phyloP scores from a whole-genome alignment of 1,284 basidiomycete species.

The Cutaneotrichosporon arboriforme region DNA sequence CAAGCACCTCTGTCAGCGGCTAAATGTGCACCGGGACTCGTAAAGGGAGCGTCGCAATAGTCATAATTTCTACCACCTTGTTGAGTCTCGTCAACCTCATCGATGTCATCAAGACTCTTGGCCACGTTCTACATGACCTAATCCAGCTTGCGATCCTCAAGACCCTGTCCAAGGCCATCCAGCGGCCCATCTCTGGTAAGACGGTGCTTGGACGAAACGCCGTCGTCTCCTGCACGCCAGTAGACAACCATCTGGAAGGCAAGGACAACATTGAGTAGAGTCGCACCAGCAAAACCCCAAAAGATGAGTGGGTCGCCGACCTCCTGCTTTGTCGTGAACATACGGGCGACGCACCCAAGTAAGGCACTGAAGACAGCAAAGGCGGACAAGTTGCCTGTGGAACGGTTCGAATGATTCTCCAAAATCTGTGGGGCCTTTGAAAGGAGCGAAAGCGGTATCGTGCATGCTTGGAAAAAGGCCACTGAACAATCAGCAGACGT shows the following conservation, averaged over 20 bases:
- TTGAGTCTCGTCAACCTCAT: no score
- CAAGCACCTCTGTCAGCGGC: no score
- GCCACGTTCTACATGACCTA: conserved; percentile 7
- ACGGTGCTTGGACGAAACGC: not conserved
- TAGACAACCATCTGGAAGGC: conserved; percentile 75
- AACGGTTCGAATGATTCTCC: conserved; percentile 65
- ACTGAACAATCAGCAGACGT: conserved; percentile 22
- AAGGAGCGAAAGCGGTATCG: conserved; percentile 75
- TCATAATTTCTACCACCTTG: no score
- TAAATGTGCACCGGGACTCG: no score
- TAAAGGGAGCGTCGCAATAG: no score
- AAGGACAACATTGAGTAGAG: conserved; percentile 70
- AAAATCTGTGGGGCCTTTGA: conserved; percentile 82
- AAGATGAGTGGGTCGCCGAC: conserved; percentile 71
- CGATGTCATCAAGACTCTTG: not conserved
- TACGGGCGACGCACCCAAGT: conserved; percentile 73
- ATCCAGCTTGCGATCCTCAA: conserved; percentile 26
- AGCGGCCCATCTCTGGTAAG: not conserved
- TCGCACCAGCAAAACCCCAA: conserved; percentile 72
- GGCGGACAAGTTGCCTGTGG: conserved; percentile 83
- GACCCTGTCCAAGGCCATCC: conserved; percentile 5
- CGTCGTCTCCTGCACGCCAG: conserved; percentile 55
- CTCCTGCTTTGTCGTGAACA: conserved; percentile 84
- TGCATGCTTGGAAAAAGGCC: conserved; percentile 65
- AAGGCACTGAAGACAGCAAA: conserved; percentile 76